Evolutionary conservation across 305 asterid genomes (phyloP), one percentile per base, ranked within the genome.

Genomic region (Fraxinus paxiana): DNA sequence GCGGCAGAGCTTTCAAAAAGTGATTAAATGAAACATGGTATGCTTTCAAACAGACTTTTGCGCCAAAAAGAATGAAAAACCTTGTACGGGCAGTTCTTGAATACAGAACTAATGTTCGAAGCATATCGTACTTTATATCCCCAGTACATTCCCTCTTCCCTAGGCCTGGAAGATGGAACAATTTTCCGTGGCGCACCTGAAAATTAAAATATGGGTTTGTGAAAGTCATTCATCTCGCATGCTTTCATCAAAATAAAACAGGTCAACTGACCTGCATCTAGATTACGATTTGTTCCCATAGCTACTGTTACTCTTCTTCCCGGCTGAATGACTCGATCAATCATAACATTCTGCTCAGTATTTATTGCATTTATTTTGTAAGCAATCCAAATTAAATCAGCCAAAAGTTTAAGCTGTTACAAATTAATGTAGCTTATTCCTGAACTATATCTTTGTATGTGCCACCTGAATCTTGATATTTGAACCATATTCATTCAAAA

Each of bases 101-200:
- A 89, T 20, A 92, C 92, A 24, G 96, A 89, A 83, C 94, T 96
- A 82, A 93, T 87, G 83, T 93, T 94, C 18, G 97, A 48, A 87
- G 99, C 98, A 84, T 94, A 96, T 79, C 98, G 88, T 61, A 94
- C 98, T 82, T 85, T 89, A 84, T 92, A 96, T 72, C 99, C 99
- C 99, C 99, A 96, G 84, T 94, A 96, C 93, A 88, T 91, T 77
- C 97, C 95, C 80, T 92, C 98, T 81, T 93, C 94, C 82, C 87
- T 88, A 71, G 97, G 98, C 87, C 88, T 91, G 77, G 98, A 91
- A 84, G 93, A 85, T 84, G 98, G 90, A 83, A 96, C 99, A 76
- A 90, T 86, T 86, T 91, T 6, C 51, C 51, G n/a, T 41, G 51
- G 74, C 74, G 87, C 88, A 85, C 91, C 98, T 96, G 93, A 77